These are phyloP conservation scores for Colletotrichum cuscutae DNA, from an alignment of 2,329 filamentous ascomycete species.

Conservation along the genomic window DNA sequence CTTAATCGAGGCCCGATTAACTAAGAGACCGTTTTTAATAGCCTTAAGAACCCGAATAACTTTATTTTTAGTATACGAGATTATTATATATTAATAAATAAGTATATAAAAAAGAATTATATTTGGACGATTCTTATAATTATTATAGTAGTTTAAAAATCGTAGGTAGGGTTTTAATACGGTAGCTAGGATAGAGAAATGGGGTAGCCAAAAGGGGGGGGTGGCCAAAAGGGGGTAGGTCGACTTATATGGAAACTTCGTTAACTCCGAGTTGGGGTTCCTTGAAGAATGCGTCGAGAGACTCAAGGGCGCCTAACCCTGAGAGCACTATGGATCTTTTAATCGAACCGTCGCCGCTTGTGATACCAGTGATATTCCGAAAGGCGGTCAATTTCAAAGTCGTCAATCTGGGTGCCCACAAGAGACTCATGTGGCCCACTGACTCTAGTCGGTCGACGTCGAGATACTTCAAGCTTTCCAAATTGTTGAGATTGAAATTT, in stretches of 20 bases:
- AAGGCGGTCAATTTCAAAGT: neutral
- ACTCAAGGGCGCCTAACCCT: neutral
- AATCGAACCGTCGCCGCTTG: rapidly evolving
- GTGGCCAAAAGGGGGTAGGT: no score
- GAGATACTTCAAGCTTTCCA: neutral
- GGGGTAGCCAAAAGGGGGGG: no score
- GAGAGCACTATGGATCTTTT: neutral
- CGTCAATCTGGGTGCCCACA: neutral
- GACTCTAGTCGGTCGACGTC: neutral
- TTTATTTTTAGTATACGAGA: no score
- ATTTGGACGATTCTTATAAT: no score
- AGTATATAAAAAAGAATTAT: no score
- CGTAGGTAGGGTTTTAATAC: no score
- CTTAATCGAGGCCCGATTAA: no score
- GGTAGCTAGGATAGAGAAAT: no score
- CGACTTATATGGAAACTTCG: neutral
- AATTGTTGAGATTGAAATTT: neutral
- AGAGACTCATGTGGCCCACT: neutral
- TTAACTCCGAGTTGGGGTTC: neutral
- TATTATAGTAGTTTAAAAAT: no score
- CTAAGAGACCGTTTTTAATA: no score
- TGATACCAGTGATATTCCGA: neutral
- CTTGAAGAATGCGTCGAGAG: neutral
- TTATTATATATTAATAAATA: no score
- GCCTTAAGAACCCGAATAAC: no score